Base-by-base conservation (phyloP, 139 green algal species). In the Pycnococcus provasolii region DNA sequence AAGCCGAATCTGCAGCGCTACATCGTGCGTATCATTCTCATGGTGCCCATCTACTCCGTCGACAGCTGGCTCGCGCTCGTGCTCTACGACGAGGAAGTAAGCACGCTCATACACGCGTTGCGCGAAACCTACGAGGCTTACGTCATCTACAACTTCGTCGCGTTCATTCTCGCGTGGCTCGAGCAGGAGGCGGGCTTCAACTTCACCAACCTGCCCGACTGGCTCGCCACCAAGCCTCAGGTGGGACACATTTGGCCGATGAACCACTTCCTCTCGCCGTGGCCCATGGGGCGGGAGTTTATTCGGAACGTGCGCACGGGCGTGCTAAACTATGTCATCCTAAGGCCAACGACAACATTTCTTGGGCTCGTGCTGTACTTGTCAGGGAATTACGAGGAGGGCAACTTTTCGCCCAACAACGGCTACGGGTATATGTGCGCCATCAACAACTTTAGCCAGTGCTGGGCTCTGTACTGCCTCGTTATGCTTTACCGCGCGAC, bases 131-230 rank as follows among this genome's bases (percentile, higher is more conserved):
- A 78, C 58, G 72, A 78, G 60, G 72, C 91, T 0, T 95, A 89
- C 63, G 90, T 96, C 37, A 92, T 97, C 65, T 96, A 95, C 77
- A 92, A 85, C 80, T 97, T 95, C 77, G 95, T 88, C 76, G 86
- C 84, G 57, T 97, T 91, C 73, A 78, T 96, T 41, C 84, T 94
- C 60, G 83, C 80, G 15, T 96, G 88, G 72, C 76, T 96, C 58
- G 81, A 91, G 45, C 73, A 75, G 48, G 59, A 71, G 67, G 83
- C 89, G n/a, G 44, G 62, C 26, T 67, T 67, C 43, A 47, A 13
- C 43, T 41, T 11, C n/a, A n/a, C 61, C 43, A 58, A 44, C 60
- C 68, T 95, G 45, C 79, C 83, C 2, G 74, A 73, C n/a, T 81
- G 88, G 59, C 71, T 90, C 47, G 62, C 66, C 4, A 69, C 73